Evolutionary conservation across 495 filamentous ascomycete genomes (phyloP), one percentile per base, ranked within the genome.

Genomic region (Aspergillus egyptiacus): DNA sequence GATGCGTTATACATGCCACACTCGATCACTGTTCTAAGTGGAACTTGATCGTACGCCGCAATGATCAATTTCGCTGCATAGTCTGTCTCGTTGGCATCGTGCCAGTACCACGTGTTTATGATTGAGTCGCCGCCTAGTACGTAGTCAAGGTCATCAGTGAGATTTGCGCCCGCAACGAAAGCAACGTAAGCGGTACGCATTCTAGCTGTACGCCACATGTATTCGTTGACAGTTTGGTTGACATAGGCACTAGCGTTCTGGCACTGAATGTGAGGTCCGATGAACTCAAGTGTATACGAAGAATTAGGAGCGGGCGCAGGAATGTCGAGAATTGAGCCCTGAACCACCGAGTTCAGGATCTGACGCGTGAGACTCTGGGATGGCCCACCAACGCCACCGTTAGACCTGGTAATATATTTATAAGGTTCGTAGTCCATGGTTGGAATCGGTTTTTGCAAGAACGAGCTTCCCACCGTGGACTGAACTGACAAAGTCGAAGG

Each of bases 1-100:
- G 43, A 46, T 22, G 43, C 43, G 43, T 46, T 46, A 23, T 46
- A 46, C 19, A 46, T 46, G 13, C 19, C 43, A 22, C 43, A 46
- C 14, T 46, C 43, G 6, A 46, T 13, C 15, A 46, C 42, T 5
- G 15, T 22, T 10, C 42, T 18, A 2, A 18, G 13, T 1, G 24
- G 17, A 14, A 34, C 23, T 2, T 24, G 11, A 0, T 10, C 11
- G 5, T 15, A 28, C 6, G 24, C 10, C 5, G 31, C 20, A 7
- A 46, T 25, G n/a, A 46, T 13, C 4, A 35, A 5, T 36, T 46
- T 46, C 1, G 20, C 43, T 1, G 23, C 43, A 5, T 25, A 3
- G 7, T 36, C 31, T 1, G 19, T 20, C 2, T 6, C 9, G 24
- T 8, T 27, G 24, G 4, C 24, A 5, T 8, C 24, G 24, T 27